Percentiles rank a stretch among this genome's conserved stretches.
These are phyloP conservation scores for Penicillium digitatum DNA, from an alignment of 2,329 filamentous ascomycete species.

Conservation along the genomic window DNA sequence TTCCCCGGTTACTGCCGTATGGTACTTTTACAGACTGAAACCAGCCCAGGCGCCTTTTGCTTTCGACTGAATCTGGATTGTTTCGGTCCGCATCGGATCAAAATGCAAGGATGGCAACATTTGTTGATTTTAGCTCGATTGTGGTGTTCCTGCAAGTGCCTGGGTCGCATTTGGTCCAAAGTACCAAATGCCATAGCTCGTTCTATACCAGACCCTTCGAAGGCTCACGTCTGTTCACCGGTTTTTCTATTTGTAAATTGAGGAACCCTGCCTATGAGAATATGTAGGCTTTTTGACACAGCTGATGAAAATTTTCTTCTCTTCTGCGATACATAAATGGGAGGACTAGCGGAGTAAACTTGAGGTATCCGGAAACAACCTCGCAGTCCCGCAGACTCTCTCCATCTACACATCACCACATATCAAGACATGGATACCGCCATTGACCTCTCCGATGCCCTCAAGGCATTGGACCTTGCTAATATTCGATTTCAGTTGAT, in stretches of 20 bases:
- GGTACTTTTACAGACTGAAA: slow-evolving; percentile 24
- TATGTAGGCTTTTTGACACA: not conserved
- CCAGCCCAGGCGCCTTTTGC: slow-evolving; percentile 1
- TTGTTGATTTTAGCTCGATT: not conserved
- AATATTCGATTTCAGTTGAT: slow-evolving; percentile 94
- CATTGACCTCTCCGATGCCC: slow-evolving; percentile 80
- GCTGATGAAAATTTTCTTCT: too few relatives aligned
- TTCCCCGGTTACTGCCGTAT: slow-evolving; percentile 22
- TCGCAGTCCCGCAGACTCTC: slow-evolving; percentile 11
- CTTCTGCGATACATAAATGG: not conserved
- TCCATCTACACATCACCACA: slow-evolving; percentile 11
- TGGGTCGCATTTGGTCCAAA: not conserved
- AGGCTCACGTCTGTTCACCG: not conserved
- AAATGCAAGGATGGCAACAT: not conserved
- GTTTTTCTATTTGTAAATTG: not conserved
- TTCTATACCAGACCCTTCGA: not conserved
- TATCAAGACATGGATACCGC: slow-evolving; percentile 70
- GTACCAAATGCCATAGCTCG: not conserved
- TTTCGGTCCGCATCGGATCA: not conserved
- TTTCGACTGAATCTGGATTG: not conserved
- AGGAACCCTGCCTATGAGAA: not conserved
- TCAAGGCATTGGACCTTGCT: slow-evolving; percentile 79
- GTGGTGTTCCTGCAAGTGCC: not conserved
- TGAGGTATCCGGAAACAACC: slow-evolving; percentile 5
- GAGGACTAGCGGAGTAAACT: not conserved